Conservation (phyloP, 2,329 filamentous ascomycete genomes). For the Colletotrichum karsti region DNA sequence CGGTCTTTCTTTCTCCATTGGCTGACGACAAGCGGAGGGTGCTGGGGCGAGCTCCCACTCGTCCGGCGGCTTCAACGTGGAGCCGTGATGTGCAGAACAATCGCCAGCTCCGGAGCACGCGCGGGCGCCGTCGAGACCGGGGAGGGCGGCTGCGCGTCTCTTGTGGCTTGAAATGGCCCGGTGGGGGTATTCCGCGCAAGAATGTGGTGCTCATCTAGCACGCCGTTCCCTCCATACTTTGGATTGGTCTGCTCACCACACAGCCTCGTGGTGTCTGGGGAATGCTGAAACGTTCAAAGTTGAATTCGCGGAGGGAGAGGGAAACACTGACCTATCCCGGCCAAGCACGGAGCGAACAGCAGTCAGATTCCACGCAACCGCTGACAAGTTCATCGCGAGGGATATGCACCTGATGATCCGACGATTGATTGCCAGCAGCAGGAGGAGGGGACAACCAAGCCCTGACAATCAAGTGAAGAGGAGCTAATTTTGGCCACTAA, state of each 20-base stretch:
- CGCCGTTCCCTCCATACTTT: background rate
- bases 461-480: background rate
- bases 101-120: conserved; percentile 11
- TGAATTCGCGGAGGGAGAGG: background rate
- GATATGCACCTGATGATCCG: conserved; percentile 5
- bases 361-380: conserved; percentile 1
- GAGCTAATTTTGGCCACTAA: conserved; percentile 12
- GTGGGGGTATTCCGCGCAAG: conserved; percentile 5
- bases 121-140: conserved; percentile 3
- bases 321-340: background rate
- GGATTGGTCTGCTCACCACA: background rate
- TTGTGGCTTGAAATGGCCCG: conserved; percentile 12
- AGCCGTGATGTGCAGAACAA: background rate
- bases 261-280: background rate
- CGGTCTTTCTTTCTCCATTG: background rate
- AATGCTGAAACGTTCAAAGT: conserved; percentile 21
- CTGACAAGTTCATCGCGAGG: conserved; percentile 10
- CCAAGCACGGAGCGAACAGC: background rate
- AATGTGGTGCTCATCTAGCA: conserved; percentile 4
- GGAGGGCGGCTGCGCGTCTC: conserved; percentile 19
- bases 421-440: conserved; percentile 11
- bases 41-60: conserved; percentile 10
- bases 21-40: conserved; percentile 4
- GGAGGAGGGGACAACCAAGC: background rate
- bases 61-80: background rate